Evolutionary conservation across 345 rosid genomes (phyloP), one percentile per base, ranked within the genome.

Genomic region (Citrus maxima): DNA sequence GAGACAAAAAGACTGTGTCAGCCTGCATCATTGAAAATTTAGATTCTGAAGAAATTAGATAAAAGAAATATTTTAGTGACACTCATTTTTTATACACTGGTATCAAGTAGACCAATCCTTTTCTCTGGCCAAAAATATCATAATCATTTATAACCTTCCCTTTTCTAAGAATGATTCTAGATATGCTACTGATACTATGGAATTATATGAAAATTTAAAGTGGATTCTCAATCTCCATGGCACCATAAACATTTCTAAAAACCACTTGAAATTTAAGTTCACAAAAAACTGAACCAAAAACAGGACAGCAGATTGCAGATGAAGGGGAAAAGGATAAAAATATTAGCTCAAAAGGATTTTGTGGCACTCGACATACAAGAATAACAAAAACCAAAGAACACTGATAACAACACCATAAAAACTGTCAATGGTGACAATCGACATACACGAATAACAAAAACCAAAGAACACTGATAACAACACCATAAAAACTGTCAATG

Each of bases 1-100:
- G 98, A 40, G 99, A 96, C 79, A 96, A 80, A 86, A 94, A 96
- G 69, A 91, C 92, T 1, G 91, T 87, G 62, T 87, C 93, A 25
- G 94, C 97, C 99, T 93, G 88, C 76, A 79, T 78, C 74, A 72
- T 34, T 56, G 66, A 69, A 72, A 37, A 72, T 51, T 69, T 70
- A 56, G 55, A 70, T 37, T 55, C 42, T 6, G 40, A 58, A 67
- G 35, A 76, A 27, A 68, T 62, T 75, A 61, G 25, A 69, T 69
- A 28, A 27, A 70, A 62, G 32, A 61, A 61, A 27, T 25, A 61
- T 25, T 46, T 27, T 1, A 68, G 22, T 42, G n/a, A 46, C n/a
- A 7, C 25, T 42, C 14, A 69, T 49, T 27, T 70, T 70, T 66
- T 49, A 13, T 27, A 18, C 59, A 27, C 24, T 14, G 72, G 6